Evolutionary conservation across 1,284 basidiomycete species (phyloP), one percentile per base, ranked within the genome.

Genomic region (Anthracocystis panici-leucophaei): DNA sequence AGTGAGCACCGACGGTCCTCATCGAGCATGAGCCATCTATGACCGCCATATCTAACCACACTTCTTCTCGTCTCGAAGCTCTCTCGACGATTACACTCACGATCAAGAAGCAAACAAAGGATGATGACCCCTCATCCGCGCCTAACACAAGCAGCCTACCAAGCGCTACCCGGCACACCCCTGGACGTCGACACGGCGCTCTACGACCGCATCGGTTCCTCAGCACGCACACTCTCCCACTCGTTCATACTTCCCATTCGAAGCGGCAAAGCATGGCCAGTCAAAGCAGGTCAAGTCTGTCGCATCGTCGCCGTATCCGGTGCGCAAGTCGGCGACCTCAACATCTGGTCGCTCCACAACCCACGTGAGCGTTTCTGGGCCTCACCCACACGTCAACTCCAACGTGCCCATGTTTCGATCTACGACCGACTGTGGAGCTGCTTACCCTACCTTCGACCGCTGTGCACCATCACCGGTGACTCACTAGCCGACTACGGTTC

Each of bases 361-460:
- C 68, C 68, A 3, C 31, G 68, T 23, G 68, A 71, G 41, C 57
- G 62, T 10, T 66, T 71, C 59, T 71, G 68, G 68, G 68, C 68
- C 18, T 53, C 68, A 3, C 57, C 62, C 14, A 71, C 68, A 41
- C 54, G 68, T 20, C 68, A 71, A 40, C 57, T 71, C 23, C 68
- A 71, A 38, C 62, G 68, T 6, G 63, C 64, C 1, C 68, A 71
- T 35, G 68, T 71, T 4, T 71, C 68, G 5, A 46, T 71, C 23
- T 66, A 66, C 48, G 68, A 71, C 35, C 56, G 68, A 9, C 57
- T 71, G 2, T 71, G 68, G 68, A 57, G 53, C 33, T 65, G 59
- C 33, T 41, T 66, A n/a, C 68, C 68, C 7, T 71, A 71, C 42
- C 57, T 71, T 10, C 54, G 68, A 33, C 68, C 68, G 8, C 54